These are phyloP conservation scores for Aspergillus intermedius DNA, from an alignment of 2,329 filamentous ascomycete genomes.

Conservation along the genomic window DNA sequence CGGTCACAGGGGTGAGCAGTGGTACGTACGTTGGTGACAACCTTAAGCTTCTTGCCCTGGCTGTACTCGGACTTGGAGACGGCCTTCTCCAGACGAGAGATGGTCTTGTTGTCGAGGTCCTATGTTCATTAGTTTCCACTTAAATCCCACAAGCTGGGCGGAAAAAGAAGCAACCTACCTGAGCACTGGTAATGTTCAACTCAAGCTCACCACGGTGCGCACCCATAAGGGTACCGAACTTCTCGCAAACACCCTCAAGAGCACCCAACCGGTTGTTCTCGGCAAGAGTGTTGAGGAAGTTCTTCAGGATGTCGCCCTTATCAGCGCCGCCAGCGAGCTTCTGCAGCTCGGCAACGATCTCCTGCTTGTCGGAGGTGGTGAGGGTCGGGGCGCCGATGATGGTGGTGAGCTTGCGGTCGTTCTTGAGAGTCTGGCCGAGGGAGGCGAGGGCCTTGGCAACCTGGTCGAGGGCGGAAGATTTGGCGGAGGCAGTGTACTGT, in stretches of 20 bases:
- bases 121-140: conserved; percentile 28
- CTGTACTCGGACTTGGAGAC: conserved; percentile 84
- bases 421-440: conserved; percentile 67
- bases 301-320: conserved; percentile 78
- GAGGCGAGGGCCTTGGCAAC: conserved; percentile 71
- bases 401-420: conserved; percentile 70
- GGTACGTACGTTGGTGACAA: conserved; percentile 70
- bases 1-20: neutral
- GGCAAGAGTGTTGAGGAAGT: conserved; percentile 83
- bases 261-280: conserved; percentile 92
- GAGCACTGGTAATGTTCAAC: conserved; percentile 81
- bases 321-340: conserved; percentile 66
- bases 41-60: conserved; percentile 95
- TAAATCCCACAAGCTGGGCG: neutral
- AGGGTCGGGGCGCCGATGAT: conserved; percentile 81
- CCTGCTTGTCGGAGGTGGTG: conserved; percentile 68
- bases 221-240: conserved; percentile 82
- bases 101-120: conserved; percentile 80
- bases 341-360: conserved; percentile 79
- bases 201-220: conserved; percentile 90
- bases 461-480: conserved; percentile 76
- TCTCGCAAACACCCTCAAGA: conserved; percentile 73
- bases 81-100: conserved; percentile 77
- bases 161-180: conserved; percentile 51
- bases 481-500: conserved; percentile 93